A percentile compares a stretch with the other conserved stretches of the same genome.
Evolutionary conservation across 768 basidiomycete genomes (phyloP).

Genomic region (Lentinula aciculospora): DNA sequence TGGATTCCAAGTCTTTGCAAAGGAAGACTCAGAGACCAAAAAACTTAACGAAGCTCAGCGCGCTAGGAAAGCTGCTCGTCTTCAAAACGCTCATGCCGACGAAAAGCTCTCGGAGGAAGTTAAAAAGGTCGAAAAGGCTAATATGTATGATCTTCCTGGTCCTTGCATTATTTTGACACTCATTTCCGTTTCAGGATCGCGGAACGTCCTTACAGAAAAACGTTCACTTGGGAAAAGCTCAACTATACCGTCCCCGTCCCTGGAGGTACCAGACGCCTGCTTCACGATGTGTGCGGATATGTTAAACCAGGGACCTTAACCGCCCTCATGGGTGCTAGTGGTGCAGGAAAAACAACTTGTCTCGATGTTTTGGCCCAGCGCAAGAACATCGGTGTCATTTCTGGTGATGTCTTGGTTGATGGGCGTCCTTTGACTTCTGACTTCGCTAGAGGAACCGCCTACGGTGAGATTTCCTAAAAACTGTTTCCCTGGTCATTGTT

Average conservation of each 20-base stretch:
- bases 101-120: conserved; percentile 16
- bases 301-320: conserved; percentile 86
- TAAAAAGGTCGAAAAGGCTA: conserved; percentile 13
- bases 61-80: conserved; percentile 43
- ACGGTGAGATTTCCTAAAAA: conserved; percentile 42
- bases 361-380: conserved; percentile 70
- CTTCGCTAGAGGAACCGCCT: conserved; percentile 65
- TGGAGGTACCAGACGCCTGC: conserved; percentile 51
- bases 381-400: conserved; percentile 63
- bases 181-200: background rate
- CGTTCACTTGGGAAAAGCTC: conserved; percentile 79
- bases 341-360: conserved; percentile 71
- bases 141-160: background rate
- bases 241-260: conserved; percentile 74
- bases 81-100: conserved; percentile 20
- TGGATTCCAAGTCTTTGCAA: conserved; percentile 54
- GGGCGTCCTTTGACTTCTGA: conserved; percentile 53
- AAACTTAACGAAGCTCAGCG: conserved; percentile 47
- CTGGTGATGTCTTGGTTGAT: conserved; percentile 62
- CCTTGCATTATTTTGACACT: background rate
- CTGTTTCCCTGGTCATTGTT: conserved; percentile 17
- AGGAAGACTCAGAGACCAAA: conserved; percentile 49
- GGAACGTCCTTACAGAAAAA: conserved; percentile 30
- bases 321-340: conserved; percentile 75
- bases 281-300: conserved; percentile 75